Conservation (phyloP, 176 grass and related monocot genomes). For the Phragmites australis region DNA sequence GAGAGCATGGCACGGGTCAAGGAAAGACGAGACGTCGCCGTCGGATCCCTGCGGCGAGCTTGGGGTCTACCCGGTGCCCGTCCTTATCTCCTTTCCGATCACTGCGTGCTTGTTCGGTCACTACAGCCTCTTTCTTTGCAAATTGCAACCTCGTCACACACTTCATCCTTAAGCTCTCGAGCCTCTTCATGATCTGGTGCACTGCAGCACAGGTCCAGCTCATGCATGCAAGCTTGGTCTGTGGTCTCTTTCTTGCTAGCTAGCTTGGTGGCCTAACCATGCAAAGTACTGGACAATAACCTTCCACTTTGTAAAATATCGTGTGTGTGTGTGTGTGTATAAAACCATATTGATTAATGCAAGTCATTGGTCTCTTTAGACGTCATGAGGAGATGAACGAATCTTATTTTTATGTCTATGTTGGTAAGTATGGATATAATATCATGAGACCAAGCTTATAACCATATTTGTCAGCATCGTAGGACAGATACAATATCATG, state of each 20-base stretch:
- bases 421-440: neutral
- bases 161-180: conserved; percentile 2
- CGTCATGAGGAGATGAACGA: neutral
- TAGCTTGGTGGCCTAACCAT: conserved; percentile 30
- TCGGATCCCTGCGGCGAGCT: neutral
- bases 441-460: no score
- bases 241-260: neutral
- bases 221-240: neutral
- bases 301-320: no score
- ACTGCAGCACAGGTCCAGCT: conserved; percentile 27
- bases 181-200: neutral
- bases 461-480: conserved; percentile 47
- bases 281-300: no score
- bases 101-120: neutral
- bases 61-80: conserved; percentile 8
- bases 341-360: neutral
- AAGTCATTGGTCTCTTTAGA: neutral
- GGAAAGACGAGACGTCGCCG: neutral
- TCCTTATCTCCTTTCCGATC: neutral
- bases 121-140: neutral
- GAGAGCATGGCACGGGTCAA: neutral
- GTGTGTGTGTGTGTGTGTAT: no score
- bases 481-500: conserved; percentile 36
- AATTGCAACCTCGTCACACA: neutral
- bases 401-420: neutral